A percentile compares a stretch with the other conserved stretches of the same genome.
These are phyloP conservation scores for Candida bentonensis DNA, from an alignment of 805 yeast species.

Conservation along the genomic window DNA sequence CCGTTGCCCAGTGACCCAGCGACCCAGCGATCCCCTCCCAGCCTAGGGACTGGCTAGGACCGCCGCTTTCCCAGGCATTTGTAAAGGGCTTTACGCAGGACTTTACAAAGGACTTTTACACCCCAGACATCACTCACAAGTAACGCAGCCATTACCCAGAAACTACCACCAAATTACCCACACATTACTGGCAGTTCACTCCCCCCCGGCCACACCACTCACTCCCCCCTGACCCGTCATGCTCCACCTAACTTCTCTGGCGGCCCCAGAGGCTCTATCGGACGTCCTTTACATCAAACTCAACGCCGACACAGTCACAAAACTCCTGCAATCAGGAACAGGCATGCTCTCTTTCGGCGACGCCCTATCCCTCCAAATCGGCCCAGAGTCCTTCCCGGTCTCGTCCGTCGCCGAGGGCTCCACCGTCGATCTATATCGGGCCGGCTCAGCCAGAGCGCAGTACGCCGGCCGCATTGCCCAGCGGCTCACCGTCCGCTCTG, in stretches of 20 bases:
- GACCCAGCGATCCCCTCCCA: no score
- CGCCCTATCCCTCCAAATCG: conserved; percentile 5
- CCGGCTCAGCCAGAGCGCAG: background rate
- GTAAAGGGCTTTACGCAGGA: no score
- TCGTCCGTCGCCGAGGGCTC: conserved; percentile 11
- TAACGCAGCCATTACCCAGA: no score
- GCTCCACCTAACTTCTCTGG: background rate
- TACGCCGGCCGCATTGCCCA: conserved; percentile 14
- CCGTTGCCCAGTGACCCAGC: no score
- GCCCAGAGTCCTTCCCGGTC: conserved; percentile 5
- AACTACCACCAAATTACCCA: no score
- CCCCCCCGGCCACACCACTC: background rate
- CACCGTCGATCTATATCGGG: conserved; percentile 10
- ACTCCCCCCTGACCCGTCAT: background rate
- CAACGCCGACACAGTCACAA: conserved; percentile 7
- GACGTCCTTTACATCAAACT: conserved; percentile 8
- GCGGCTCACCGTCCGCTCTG: conserved; percentile 10
- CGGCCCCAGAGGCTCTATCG: conserved; percentile 2
- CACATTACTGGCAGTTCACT: no score
- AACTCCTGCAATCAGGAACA: background rate
- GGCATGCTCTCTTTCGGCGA: background rate
- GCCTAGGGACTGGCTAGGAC: no score
- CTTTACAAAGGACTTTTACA: no score
- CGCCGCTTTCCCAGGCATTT: no score
- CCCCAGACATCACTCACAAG: no score